Evolutionary conservation across 2,329 filamentous ascomycete genomes (phyloP).

Genomic region (Escovopsis sp.): DNA sequence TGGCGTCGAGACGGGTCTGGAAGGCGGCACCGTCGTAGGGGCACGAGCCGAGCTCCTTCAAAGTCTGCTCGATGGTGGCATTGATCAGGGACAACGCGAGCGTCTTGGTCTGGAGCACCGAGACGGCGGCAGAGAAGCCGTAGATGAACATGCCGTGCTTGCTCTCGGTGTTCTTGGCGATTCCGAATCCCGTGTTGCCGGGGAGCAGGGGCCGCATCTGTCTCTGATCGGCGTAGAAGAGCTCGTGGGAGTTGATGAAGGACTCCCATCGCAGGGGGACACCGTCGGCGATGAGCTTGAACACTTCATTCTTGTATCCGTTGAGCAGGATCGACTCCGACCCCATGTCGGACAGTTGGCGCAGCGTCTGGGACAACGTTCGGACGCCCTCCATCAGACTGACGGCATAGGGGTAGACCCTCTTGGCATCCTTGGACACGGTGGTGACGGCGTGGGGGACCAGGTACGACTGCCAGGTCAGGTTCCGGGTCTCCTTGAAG

Average conservation of each 20-base stretch:
- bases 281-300: conserved; percentile 69
- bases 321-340: conserved; percentile 78
- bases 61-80: conserved; percentile 63
- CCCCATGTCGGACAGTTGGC: conserved; percentile 71
- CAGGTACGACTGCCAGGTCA: conserved; percentile 87
- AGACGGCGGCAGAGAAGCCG: conserved; percentile 78
- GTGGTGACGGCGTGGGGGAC: conserved; percentile 91
- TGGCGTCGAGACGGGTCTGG: conserved; percentile 62
- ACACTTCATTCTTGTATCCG: conserved; percentile 84
- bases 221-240: conserved; percentile 45
- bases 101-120: conserved; percentile 78
- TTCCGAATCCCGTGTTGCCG: conserved; percentile 24
- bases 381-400: conserved; percentile 98
- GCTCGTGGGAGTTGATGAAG: conserved; percentile 91
- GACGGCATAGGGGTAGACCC: conserved; percentile 94
- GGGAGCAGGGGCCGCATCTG: conserved; percentile 30
- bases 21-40: conserved; percentile 71
- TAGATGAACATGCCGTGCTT: conserved; percentile 95
- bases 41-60: conserved; percentile 73
- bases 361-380: conserved; percentile 76
- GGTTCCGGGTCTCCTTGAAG: conserved; percentile 95
- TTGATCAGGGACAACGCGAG: conserved; percentile 65
- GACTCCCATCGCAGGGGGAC: conserved; percentile 92
- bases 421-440: conserved; percentile 95
- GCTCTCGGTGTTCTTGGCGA: conserved; percentile 54